Base-by-base conservation (phyloP, 371 early-diverging fungal genomes). In the Mortierella sp. region DNA sequence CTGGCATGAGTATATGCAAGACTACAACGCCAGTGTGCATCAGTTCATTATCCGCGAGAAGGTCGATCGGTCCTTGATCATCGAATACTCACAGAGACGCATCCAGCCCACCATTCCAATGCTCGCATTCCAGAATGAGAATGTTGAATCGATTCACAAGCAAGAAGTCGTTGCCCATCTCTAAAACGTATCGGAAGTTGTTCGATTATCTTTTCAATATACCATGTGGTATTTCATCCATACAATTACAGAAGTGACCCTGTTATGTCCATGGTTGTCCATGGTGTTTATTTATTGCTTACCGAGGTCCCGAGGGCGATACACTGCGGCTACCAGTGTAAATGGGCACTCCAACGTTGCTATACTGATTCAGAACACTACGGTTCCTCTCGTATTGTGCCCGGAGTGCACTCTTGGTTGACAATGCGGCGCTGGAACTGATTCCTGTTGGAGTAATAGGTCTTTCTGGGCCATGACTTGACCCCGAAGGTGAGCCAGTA, bases 351-450 rank as follows among this genome's bases (percentile, higher is more conserved):
- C 70, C 42, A 52, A 65, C 61, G 23, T 60, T 62, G 43, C 65
- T 61, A 42, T 65, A 69, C 24, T 69, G 76, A 31, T 55, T 61
- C 2, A 69, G 58, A 3, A 61, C 57, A 31, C 50, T 65, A 14
- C 76, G 65, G 34, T 76, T 69, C 18, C 70, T 48, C 14, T 76
- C 76, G 30, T 76, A 69, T 48, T 69, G 69, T 6, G 70, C 70
- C 19, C 76, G 61, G 12, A 64, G 58, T 8, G 55, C 47, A 23
- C 64, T 70, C 39, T 64, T 64, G 19, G 63, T 62, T 24, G 64
- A 42, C 12, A 54, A n/a, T 24, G 41, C 49, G 16, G 56, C 47
- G 24, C 61, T 54, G 13, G 38, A 52, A 30, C 55, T 58, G 24
- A 55, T 38, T 26, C 62, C 72, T 12, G 58, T 65, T 1, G 67